Evolutionary conservation across 176 grass and related monocot species (phyloP).

Genomic region (Aechmea fasciata): DNA sequence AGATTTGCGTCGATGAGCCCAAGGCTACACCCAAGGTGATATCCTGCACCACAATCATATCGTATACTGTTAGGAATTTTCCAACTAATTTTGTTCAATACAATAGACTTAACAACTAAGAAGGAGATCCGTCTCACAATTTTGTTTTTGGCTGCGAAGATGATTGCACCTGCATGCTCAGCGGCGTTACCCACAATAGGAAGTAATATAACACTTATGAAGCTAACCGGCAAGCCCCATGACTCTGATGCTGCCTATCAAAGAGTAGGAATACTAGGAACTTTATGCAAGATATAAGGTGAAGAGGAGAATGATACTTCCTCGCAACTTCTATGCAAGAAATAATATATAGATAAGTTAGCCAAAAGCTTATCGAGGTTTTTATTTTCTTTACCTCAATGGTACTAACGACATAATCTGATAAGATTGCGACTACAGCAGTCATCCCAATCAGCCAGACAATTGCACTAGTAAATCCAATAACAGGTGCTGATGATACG

Average conservation of each 20-base stretch:
- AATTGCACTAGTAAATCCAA: slow-evolving; percentile 69
- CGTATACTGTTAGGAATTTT: slow-evolving; percentile 7
- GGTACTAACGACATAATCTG: slow-evolving; percentile 73
- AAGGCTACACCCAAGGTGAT: slow-evolving; percentile 76
- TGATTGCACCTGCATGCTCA: slow-evolving; percentile 90
- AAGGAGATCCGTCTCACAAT: slow-evolving; percentile 36
- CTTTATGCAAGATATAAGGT: slow-evolving; percentile 16
- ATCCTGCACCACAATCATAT: slow-evolving; percentile 39
- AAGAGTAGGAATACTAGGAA: slow-evolving; percentile 22
- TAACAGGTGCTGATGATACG: slow-evolving; percentile 48
- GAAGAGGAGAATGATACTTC: neutral
- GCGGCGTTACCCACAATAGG: slow-evolving; percentile 91
- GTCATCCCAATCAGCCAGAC: slow-evolving; percentile 68
- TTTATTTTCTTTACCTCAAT: slow-evolving; percentile 48
- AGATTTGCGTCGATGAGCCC: slow-evolving; percentile 85
- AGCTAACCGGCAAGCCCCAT: slow-evolving; percentile 63
- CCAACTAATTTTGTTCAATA: too few relatives aligned
- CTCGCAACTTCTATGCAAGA: neutral
- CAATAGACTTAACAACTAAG: neutral
- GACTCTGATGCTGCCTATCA: slow-evolving; percentile 73
- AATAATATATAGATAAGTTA: slow-evolving; percentile 2
- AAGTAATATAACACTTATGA: slow-evolving; percentile 91
- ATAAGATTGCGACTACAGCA: slow-evolving; percentile 51
- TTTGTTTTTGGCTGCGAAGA: slow-evolving; percentile 94
- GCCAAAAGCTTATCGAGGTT: neutral